phyloP scores from a whole-genome alignment of 1,284 basidiomycete genomes.

The Melampsora larici-populina region DNA sequence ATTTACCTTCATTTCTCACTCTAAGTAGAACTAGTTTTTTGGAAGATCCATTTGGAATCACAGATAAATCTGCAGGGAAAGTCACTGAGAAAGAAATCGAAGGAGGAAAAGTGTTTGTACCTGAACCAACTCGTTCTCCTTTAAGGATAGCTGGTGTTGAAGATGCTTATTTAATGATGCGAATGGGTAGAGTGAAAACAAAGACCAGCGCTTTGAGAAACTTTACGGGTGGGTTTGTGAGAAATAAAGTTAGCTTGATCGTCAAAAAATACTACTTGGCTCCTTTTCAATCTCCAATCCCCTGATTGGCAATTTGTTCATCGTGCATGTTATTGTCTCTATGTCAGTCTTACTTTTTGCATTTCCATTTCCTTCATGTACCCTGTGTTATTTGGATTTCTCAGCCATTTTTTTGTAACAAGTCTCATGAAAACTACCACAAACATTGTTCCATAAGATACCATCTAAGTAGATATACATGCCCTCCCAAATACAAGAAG shows the following conservation, averaged over 20 bases:
- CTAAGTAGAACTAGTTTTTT: slow-evolving; percentile 1
- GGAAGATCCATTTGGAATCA: slow-evolving; percentile 28
- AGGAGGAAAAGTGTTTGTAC: too few species aligned
- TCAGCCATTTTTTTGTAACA: too few species aligned
- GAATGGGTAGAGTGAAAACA: slow-evolving; percentile 37
- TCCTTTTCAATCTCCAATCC: too few species aligned
- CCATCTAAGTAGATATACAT: too few species aligned
- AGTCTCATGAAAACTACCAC: too few species aligned
- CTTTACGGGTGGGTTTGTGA: slow-evolving; percentile 37
- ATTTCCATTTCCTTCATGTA: too few species aligned
- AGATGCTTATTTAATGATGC: slow-evolving; percentile 41
- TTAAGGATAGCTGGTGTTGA: slow-evolving; percentile 31
- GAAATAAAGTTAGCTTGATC: slow-evolving; percentile 42
- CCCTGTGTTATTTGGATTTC: too few species aligned
- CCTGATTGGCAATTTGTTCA: too few species aligned
- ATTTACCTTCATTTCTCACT: not conserved
- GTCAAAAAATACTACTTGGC: not conserved
- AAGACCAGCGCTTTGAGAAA: slow-evolving; percentile 40
- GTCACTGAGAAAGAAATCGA: slow-evolving; percentile 3
- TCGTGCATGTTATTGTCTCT: too few species aligned
- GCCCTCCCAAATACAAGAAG: too few species aligned
- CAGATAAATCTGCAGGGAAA: slow-evolving; percentile 10
- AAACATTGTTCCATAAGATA: too few species aligned
- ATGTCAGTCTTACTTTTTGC: too few species aligned
- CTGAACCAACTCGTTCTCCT: slow-evolving; percentile 12